Conservation (phyloP, 1,284 basidiomycete species). For the Fomitopsis schrenkii region DNA sequence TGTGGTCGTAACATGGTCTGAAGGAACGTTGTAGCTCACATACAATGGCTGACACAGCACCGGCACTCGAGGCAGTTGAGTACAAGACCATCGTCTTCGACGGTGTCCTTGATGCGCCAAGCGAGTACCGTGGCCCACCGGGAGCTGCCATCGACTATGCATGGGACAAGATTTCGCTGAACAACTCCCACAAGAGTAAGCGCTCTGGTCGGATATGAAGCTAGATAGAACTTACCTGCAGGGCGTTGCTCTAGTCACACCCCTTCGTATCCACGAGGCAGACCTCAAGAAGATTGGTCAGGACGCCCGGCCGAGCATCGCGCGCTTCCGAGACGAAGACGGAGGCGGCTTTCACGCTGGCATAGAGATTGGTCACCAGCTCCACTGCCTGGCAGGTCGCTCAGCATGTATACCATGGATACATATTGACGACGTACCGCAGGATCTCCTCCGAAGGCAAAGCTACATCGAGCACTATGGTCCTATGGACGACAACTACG, state of each 20-base stretch:
- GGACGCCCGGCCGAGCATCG: not conserved
- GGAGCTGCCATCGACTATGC: not conserved
- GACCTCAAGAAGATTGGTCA: not conserved
- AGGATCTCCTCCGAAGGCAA: constrained; percentile 1
- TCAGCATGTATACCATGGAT: not conserved
- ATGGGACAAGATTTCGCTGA: not conserved
- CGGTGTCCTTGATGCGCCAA: not conserved
- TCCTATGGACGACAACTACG: not conserved
- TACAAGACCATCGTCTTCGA: not conserved
- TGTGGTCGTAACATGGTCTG: too few species aligned
- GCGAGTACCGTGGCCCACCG: constrained; percentile 1
- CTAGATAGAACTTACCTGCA: not conserved
- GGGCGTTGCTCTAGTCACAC: not conserved
- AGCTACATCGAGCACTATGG: constrained; percentile 1
- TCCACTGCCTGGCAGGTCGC: constrained; percentile 2
- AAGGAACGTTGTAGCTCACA: not conserved
- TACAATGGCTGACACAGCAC: not conserved
- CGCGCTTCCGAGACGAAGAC: not conserved
- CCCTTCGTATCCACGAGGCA: not conserved
- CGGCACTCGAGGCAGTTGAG: constrained; percentile 1
- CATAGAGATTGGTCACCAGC: constrained; percentile 1
- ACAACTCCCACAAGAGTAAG: not conserved
- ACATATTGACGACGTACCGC: not conserved
- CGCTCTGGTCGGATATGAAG: not conserved
- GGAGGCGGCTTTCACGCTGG: not conserved